Evolutionary conservation across 2,329 filamentous ascomycete species (phyloP).

Genomic region (Aureobasidium sp.): DNA sequence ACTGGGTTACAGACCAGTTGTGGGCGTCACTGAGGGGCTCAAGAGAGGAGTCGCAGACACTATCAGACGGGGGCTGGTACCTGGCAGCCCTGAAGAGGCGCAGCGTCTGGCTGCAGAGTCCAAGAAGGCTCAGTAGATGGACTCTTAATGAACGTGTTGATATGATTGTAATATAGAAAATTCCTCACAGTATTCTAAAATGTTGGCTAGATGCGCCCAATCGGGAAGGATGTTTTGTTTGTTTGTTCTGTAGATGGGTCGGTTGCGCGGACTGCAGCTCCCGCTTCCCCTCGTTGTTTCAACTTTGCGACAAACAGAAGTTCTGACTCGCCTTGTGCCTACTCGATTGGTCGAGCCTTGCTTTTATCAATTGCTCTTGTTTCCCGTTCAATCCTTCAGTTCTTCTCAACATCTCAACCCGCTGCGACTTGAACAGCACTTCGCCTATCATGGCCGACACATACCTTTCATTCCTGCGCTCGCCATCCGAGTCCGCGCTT

Average conservation of each 20-base stretch:
- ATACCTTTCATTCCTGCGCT: slow-evolving; percentile 38
- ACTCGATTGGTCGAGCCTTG: neutral
- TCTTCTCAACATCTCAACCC: neutral
- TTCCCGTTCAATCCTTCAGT: neutral
- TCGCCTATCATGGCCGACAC: slow-evolving; percentile 28
- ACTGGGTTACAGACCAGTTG: slow-evolving; percentile 60
- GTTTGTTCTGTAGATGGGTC: neutral
- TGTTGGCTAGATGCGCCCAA: neutral
- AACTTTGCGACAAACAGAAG: neutral
- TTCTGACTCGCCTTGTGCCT: neutral
- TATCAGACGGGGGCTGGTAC: slow-evolving; percentile 25
- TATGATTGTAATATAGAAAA: neutral
- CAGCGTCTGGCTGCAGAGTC: slow-evolving; percentile 13
- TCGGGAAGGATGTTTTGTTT: slow-evolving; percentile 2
- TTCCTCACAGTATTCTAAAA: neutral
- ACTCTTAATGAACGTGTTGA: neutral
- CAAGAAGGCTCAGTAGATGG: slow-evolving; percentile 14
- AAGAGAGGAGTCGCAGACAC: slow-evolving; percentile 36
- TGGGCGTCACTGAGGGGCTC: slow-evolving; percentile 56
- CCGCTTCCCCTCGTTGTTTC: slow-evolving; percentile 5
- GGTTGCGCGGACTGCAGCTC: neutral
- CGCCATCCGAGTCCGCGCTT: slow-evolving; percentile 34
- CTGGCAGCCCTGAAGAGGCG: slow-evolving; percentile 25
- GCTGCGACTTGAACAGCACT: neutral
- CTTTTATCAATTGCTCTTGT: neutral